Evolutionary conservation across 225 moss, liverwort and hornwort genomes (phyloP), one percentile per base, ranked within the genome.

Genomic region (Polytrichum commune): DNA sequence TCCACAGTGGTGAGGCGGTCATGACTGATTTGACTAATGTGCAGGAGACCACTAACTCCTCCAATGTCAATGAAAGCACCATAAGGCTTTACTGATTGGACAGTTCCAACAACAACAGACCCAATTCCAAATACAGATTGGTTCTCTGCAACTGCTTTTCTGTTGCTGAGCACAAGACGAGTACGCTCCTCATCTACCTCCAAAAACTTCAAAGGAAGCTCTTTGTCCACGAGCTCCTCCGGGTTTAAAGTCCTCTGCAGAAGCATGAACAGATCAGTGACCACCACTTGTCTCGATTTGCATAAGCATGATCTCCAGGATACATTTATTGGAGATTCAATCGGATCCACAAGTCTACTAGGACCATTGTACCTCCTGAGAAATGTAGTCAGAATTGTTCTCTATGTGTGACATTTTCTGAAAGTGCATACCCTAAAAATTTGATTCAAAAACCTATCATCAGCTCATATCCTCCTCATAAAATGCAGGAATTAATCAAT

Each of bases 11-110:
- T 90, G 68, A 96, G 92, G 22, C 96, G 96, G 72, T 96, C 96
- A 70, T 96, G 96, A 71, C 96, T 96, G 57, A 96, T 96, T 84
- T 96, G 96, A 67, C 96, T 96, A 65, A 96, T 96, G 62, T 96
- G 96, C 80, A 96, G 77, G n/a, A 96, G 84, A n/a, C 96, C 96
- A 73, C 96, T 96, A 6, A 93, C 84, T 74, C 96, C 96, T 55
- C 96, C 96, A 32, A 96, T 96, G 53, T 96, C 93, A 32, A 96
- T 92, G 73, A 89, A 89, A 61, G 89, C 89, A 73, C 89, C 89
- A 56, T 86, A 89, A 0, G 89, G 89, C 65, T 89, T 89, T 66
- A 89, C 89, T 63, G 79, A 69, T 79, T 86, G 89, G 38, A 89
- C 89, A 9, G 83, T 89, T 64, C 89, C 89, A 60, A 86, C 89